Evolutionary conservation across 345 rosid genomes (phyloP).

Genomic region (Linum usitatissimum): DNA sequence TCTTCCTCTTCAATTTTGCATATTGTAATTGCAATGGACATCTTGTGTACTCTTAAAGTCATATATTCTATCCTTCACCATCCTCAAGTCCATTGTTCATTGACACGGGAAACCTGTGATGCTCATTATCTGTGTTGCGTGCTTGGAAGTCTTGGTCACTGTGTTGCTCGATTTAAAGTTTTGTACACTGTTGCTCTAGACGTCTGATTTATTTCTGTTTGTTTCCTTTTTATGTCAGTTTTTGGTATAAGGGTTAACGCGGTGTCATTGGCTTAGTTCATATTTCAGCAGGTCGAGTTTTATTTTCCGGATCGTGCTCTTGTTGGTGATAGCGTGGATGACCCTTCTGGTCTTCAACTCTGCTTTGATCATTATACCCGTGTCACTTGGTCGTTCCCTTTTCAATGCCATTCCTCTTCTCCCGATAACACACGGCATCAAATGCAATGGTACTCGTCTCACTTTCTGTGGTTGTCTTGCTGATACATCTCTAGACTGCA

Average conservation of each 20-base stretch:
- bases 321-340: constrained; percentile 93
- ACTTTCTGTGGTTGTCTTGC: background rate
- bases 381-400: constrained; percentile 88
- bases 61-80: background rate
- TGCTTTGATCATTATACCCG: constrained; percentile 73
- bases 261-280: background rate
- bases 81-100: background rate
- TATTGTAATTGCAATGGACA: background rate
- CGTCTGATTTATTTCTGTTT: background rate
- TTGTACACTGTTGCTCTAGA: no score
- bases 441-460: constrained; percentile 70
- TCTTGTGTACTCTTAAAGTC: background rate
- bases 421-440: constrained; percentile 94
- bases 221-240: constrained; percentile 1
- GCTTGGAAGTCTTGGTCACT: no score
- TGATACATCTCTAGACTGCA: background rate
- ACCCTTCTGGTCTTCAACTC: constrained; percentile 90
- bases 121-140: no score
- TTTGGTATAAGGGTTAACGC: background rate
- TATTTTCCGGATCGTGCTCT: constrained; percentile 68
- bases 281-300: constrained; percentile 69
- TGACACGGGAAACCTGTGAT: background rate
- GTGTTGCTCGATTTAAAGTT: no score
- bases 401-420: constrained; percentile 89
- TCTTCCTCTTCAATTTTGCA: background rate